Evolutionary conservation across 805 yeast species (phyloP).

Genomic region (Kodamaea hsintzibuensis): DNA sequence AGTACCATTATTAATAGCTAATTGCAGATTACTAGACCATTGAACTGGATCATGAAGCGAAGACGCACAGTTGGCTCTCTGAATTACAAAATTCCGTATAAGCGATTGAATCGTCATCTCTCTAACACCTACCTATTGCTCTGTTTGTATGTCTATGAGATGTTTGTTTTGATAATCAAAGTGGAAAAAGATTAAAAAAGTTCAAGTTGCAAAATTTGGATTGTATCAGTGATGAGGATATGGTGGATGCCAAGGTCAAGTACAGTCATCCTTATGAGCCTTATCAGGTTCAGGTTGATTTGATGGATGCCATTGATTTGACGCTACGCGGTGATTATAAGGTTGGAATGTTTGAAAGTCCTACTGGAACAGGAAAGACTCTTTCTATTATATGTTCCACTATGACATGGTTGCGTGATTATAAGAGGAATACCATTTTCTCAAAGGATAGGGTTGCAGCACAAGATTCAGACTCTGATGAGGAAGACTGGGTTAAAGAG

Average conservation of each 20-base stretch:
- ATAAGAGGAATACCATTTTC: conserved; percentile 30
- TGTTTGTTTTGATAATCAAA: conserved; percentile 1
- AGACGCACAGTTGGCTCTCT: conserved; percentile 9
- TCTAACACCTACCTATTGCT: not conserved
- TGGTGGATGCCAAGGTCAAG: conserved; percentile 3
- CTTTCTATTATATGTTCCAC: conserved; percentile 82
- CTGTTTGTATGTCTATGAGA: not conserved
- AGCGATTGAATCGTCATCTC: conserved; percentile 7
- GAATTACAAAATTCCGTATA: conserved; percentile 4
- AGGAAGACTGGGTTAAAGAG: conserved; percentile 66
- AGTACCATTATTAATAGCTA: conserved; percentile 35
- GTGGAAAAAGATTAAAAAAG: not conserved
- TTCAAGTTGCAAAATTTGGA: not conserved
- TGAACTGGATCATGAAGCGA: conserved; percentile 28
- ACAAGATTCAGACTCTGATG: conserved; percentile 35
- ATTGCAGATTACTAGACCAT: conserved; percentile 36
- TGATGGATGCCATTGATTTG: conserved; percentile 75
- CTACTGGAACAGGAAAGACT: conserved; percentile 95
- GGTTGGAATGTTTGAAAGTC: conserved; percentile 84
- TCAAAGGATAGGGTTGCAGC: conserved; percentile 4
- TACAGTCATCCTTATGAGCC: conserved; percentile 83
- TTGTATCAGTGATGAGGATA: too few species aligned
- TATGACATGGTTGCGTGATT: conserved; percentile 75
- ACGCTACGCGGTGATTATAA: conserved; percentile 56
- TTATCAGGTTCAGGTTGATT: conserved; percentile 70